Evolutionary conservation across 2,329 filamentous ascomycete genomes (phyloP).

Genomic region (Aspergillus nomiae): DNA sequence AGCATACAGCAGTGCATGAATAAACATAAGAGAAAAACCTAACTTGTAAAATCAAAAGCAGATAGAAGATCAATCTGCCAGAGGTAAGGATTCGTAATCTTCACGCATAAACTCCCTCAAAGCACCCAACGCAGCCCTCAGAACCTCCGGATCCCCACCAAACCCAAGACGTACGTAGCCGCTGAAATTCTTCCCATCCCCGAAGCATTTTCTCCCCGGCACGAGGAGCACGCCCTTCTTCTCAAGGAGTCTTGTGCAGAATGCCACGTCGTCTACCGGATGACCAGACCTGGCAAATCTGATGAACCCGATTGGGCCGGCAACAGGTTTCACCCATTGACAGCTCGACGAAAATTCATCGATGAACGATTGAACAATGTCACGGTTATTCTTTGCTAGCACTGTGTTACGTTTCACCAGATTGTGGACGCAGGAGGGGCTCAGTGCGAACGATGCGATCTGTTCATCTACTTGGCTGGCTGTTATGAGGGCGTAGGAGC

Average conservation of each 20-base stretch:
- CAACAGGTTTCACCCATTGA: conserved; percentile 72
- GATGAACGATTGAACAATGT: conserved; percentile 66
- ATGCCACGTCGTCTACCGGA: conserved; percentile 67
- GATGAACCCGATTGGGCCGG: conserved; percentile 80
- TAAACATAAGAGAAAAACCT: neutral
- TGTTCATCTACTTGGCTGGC: conserved; percentile 79
- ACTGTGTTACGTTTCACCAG: conserved; percentile 65
- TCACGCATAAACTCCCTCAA: conserved; percentile 21
- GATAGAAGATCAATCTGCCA: neutral
- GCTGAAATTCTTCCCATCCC: conserved; percentile 62
- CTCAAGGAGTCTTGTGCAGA: conserved; percentile 67
- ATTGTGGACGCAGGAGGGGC: conserved; percentile 62
- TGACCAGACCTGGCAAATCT: conserved; percentile 61
- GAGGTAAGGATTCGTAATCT: neutral
- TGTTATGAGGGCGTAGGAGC: conserved; percentile 84
- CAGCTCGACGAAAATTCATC: conserved; percentile 64
- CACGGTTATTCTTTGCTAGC: conserved; percentile 69
- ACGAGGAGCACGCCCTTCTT: conserved; percentile 71
- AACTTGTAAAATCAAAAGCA: too few species aligned
- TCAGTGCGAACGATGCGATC: conserved; percentile 74
- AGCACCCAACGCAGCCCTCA: conserved; percentile 64
- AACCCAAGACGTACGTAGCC: conserved; percentile 78
- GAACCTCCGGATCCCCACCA: conserved; percentile 66
- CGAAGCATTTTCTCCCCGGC: conserved; percentile 73
- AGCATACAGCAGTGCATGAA: neutral